phyloP scores from a whole-genome alignment of 108 stramenopile genomes.

The Conticribra guillardii region DNA sequence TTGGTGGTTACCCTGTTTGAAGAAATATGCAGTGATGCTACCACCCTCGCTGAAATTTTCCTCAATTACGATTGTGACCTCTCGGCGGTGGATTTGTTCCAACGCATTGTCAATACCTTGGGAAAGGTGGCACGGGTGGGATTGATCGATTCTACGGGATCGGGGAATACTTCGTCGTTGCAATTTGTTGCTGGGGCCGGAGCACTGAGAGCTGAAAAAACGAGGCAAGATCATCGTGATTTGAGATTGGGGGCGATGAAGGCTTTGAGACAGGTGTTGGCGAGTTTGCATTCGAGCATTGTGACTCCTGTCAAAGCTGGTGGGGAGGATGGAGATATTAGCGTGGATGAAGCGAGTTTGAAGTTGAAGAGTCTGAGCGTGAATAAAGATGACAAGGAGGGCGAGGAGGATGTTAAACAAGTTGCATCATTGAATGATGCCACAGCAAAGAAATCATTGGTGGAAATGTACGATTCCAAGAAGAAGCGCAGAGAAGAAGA shows the following conservation, averaged over 20 bases:
- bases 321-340: conserved; percentile 23
- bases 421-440: conserved; percentile 18
- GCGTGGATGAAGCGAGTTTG: conserved; percentile 32
- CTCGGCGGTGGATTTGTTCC: conserved; percentile 91
- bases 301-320: conserved; percentile 60
- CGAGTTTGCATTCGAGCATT: conserved; percentile 83
- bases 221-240: conserved; percentile 70
- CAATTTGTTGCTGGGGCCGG: conserved; percentile 57
- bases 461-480: conserved; percentile 94
- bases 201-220: conserved; percentile 69
- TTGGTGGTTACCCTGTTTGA: conserved; percentile 93
- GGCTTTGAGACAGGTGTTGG: conserved; percentile 81
- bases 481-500: conserved; percentile 90
- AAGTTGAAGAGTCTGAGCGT: conserved; percentile 7
- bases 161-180: conserved; percentile 43
- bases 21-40: conserved; percentile 88
- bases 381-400: conserved; percentile 17
- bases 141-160: conserved; percentile 45
- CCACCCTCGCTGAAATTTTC: conserved; percentile 94
- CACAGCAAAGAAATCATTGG: conserved; percentile 52
- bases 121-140: conserved; percentile 85
- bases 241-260: conserved; percentile 82
- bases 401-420: conserved; percentile 4
- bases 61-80: conserved; percentile 99
- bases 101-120: conserved; percentile 92